phyloP scores from a whole-genome alignment of 768 basidiomycete species.

The Termitomyces heimii region DNA sequence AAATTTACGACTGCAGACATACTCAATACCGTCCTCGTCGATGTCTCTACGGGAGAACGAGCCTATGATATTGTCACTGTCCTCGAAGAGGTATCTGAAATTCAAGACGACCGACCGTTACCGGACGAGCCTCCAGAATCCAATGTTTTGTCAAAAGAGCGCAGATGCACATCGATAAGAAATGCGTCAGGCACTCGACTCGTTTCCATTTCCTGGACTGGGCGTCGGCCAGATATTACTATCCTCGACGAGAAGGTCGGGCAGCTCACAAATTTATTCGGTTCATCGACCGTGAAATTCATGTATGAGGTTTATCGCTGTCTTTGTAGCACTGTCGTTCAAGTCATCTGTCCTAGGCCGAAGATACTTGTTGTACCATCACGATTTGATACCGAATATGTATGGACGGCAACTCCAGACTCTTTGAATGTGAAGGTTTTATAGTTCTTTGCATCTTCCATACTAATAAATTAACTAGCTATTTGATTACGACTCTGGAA shows the following conservation, averaged over 20 bases:
- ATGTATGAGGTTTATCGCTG: conserved; percentile 25
- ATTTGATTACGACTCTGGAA: conserved; percentile 45
- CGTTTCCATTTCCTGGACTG: conserved; percentile 48
- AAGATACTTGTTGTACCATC: conserved; percentile 56
- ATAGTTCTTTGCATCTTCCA: background rate
- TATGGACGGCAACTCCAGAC: conserved; percentile 54
- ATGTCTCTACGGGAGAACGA: conserved; percentile 43
- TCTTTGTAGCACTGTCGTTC: background rate
- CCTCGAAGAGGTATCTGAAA: conserved; percentile 26
- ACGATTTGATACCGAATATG: conserved; percentile 55
- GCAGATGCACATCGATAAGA: conserved; percentile 37
- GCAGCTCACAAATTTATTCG: conserved; percentile 50
- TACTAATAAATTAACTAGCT: conserved; percentile 28
- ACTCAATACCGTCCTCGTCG: conserved; percentile 48
- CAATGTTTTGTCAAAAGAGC: conserved; percentile 6
- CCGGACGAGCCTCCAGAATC: background rate
- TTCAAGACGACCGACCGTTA: conserved; percentile 19
- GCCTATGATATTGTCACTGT: conserved; percentile 46
- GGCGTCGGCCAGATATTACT: conserved; percentile 44
- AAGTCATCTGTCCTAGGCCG: conserved; percentile 28
- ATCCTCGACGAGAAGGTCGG: conserved; percentile 48
- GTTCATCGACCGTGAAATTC: conserved; percentile 46
- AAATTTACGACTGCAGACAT: conserved; percentile 55
- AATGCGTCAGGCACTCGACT: conserved; percentile 34
- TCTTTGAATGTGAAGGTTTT: conserved; percentile 40